Percentiles rank a stretch among this genome's conserved stretches.
These are phyloP conservation scores for Pseudogymnoascus sp. DNA, from an alignment of 2,329 filamentous ascomycete species.

Conservation along the genomic window DNA sequence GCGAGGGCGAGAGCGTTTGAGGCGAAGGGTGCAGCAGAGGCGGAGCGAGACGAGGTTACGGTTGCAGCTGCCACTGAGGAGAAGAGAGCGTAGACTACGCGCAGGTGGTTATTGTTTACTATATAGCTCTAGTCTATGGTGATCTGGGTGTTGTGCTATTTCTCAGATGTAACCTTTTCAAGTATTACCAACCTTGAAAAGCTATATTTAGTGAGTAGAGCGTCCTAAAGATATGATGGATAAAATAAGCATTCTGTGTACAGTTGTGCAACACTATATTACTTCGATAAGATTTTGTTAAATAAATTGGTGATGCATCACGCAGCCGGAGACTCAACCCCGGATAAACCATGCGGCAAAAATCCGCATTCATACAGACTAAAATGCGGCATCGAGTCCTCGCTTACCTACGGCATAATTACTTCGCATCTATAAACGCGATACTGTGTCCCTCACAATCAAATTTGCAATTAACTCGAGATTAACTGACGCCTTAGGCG, in stretches of 20 bases:
- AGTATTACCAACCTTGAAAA: neutral
- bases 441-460: neutral
- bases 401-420: neutral
- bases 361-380: neutral
- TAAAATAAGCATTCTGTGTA: no score
- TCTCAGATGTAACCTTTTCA: neutral
- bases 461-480: neutral
- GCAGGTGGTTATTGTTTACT: neutral
- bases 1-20: conserved; percentile 48
- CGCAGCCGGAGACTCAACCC: neutral
- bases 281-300: neutral
- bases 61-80: neutral
- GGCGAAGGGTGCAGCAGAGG: conserved; percentile 35
- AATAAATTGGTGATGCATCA: neutral
- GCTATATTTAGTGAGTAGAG: neutral
- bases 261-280: neutral
- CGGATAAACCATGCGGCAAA: neutral
- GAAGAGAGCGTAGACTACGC: neutral
- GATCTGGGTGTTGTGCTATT: neutral
- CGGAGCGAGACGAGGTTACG: neutral
- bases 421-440: neutral
- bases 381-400: neutral
- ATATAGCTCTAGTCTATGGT: neutral
- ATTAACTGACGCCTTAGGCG: conserved; percentile 2
- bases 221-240: neutral